Evolutionary conservation across 495 filamentous ascomycete species (phyloP).

Genomic region (Penicillium steckii): DNA sequence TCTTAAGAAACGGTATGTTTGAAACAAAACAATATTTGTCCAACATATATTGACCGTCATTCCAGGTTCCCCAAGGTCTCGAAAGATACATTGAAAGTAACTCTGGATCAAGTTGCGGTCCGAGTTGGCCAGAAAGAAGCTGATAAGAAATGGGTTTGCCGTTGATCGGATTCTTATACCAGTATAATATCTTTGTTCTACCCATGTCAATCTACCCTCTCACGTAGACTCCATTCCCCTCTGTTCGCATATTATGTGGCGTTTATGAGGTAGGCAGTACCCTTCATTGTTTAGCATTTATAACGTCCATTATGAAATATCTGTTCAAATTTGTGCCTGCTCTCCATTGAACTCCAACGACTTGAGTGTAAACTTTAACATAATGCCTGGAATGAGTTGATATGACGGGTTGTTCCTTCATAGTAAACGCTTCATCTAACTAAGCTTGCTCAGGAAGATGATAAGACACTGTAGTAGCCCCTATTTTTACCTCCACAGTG

Average conservation of each 20-base stretch:
- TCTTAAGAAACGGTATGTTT: conserved; percentile 61
- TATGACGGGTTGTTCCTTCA: no score
- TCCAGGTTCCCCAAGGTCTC: conserved; percentile 66
- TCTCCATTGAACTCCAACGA: no score
- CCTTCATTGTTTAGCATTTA: not conserved
- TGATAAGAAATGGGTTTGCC: conserved; percentile 63
- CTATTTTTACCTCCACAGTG: no score
- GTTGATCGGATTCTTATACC: conserved; percentile 1
- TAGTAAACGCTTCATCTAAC: no score
- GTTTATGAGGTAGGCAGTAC: no score
- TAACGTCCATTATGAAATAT: not conserved
- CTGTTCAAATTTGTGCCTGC: not conserved
- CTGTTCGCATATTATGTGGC: not conserved
- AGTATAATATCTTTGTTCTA: not conserved
- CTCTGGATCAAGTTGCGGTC: conserved; percentile 66
- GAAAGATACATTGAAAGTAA: conserved; percentile 70
- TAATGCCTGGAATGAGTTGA: no score
- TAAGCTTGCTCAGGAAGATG: no score
- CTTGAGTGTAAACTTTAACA: no score
- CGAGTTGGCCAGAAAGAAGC: conserved; percentile 60
- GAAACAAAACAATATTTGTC: not conserved
- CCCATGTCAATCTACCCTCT: no score
- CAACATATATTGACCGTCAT: conserved; percentile 2
- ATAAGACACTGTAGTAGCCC: no score
- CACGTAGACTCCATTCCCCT: no score